phyloP scores from a whole-genome alignment of 441 rosid genomes.

The Croton laevigatus region DNA sequence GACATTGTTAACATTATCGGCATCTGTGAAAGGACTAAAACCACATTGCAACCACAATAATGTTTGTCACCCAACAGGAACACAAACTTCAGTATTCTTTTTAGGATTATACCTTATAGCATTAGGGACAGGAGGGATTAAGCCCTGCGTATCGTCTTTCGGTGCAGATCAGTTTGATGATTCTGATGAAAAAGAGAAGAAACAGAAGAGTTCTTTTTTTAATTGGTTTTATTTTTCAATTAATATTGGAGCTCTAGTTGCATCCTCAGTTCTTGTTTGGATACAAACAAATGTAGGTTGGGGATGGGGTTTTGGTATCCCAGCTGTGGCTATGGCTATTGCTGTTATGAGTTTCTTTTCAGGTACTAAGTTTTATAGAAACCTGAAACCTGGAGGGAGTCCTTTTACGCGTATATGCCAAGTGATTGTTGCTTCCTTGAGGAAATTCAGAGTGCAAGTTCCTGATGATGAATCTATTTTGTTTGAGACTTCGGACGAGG shows the following conservation, averaged over 20 bases:
- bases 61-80: slow-evolving; percentile 44
- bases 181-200: slow-evolving; percentile 60
- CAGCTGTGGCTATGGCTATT: slow-evolving; percentile 79
- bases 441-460: slow-evolving; percentile 41
- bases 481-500: slow-evolving; percentile 50
- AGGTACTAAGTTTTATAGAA: slow-evolving; percentile 60
- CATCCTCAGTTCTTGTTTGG: slow-evolving; percentile 83
- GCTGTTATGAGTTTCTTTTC: slow-evolving; percentile 75
- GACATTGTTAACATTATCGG: slow-evolving; percentile 65
- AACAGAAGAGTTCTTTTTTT: slow-evolving; percentile 77
- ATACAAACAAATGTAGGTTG: slow-evolving; percentile 92
- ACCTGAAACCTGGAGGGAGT: slow-evolving; percentile 83
- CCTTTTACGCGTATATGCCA: slow-evolving; percentile 70
- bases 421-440: slow-evolving; percentile 63
- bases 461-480: slow-evolving; percentile 50
- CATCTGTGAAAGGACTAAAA: slow-evolving; percentile 57
- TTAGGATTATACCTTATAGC: slow-evolving; percentile 75
- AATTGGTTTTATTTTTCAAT: slow-evolving; percentile 95
- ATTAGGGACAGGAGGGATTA: slow-evolving; percentile 84
- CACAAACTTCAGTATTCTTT: slow-evolving; percentile 48
- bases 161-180: slow-evolving; percentile 97
- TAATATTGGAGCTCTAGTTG: slow-evolving; percentile 79
- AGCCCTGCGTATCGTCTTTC: slow-evolving; percentile 91
- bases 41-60: slow-evolving; percentile 44
- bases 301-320: slow-evolving; percentile 95